Evolutionary conservation across 306 rosid genomes (phyloP).

Genomic region (Pterocarpus macrocarpus): DNA sequence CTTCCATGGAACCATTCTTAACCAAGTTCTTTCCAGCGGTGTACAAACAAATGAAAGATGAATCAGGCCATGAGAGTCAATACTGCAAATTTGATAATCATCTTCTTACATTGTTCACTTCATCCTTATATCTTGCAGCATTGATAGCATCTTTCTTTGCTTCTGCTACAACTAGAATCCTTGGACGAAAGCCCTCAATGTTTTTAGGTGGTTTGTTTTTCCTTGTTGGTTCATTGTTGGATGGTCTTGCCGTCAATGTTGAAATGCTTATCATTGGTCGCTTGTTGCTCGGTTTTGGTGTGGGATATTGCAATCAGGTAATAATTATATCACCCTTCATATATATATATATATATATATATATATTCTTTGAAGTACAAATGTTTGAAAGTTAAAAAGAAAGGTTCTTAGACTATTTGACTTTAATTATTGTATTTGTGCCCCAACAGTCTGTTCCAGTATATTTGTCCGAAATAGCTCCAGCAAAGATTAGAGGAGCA

Average conservation of each 20-base stretch:
- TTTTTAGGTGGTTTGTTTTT: constrained; percentile 46
- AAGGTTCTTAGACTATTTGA: too few species aligned
- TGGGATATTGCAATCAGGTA: constrained; percentile 50
- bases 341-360: too few species aligned
- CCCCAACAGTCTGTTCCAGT: constrained; percentile 44
- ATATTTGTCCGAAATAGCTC: constrained; percentile 52
- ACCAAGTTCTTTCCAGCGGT: constrained; percentile 37
- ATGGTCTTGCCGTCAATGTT: constrained; percentile 27
- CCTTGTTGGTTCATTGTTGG: constrained; percentile 35
- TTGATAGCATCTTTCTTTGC: constrained; percentile 46
- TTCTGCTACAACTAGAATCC: constrained; percentile 12
- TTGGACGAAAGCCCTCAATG: constrained; percentile 43
- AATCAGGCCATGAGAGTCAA: neutral
- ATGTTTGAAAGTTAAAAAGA: too few species aligned
- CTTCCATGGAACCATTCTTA: constrained; percentile 45
- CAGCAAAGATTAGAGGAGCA: constrained; percentile 46
- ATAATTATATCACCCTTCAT: neutral
- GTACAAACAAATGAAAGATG: constrained; percentile 27
- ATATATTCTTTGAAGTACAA: too few species aligned
- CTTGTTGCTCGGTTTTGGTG: constrained; percentile 43
- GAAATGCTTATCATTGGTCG: constrained; percentile 52
- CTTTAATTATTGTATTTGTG: neutral
- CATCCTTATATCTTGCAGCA: constrained; percentile 45
- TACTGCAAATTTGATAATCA: constrained; percentile 44
- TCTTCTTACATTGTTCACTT: constrained; percentile 40